A percentile compares a stretch with the other conserved stretches of the same genome.
phyloP scores from a whole-genome alignment of 805 yeast genomes.

The Candida namnaoensis region DNA sequence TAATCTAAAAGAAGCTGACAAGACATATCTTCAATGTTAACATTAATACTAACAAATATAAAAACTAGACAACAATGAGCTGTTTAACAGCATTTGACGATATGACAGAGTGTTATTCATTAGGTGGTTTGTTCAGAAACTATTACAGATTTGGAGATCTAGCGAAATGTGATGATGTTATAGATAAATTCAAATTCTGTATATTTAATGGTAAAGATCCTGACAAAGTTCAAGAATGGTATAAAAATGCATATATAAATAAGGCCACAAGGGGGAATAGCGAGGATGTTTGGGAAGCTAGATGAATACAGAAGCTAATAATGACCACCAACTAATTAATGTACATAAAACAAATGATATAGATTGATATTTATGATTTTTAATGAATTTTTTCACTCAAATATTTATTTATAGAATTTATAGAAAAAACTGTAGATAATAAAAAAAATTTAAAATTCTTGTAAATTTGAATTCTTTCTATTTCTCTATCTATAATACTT shows the following conservation, averaged over 20 bases:
- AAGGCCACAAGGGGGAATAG: constrained; percentile 63
- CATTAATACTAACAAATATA: constrained; percentile 5
- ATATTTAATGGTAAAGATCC: constrained; percentile 45
- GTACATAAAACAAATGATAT: too few relatives aligned
- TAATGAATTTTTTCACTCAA: too few relatives aligned
- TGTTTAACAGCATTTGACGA: constrained; percentile 85
- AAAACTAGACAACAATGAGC: constrained; percentile 39
- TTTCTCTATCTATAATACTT: too few relatives aligned
- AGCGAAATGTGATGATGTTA: constrained; percentile 59
- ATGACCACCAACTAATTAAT: too few relatives aligned
- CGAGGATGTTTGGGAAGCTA: constrained; percentile 72
- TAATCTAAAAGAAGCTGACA: too few relatives aligned
- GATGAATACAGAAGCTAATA: too few relatives aligned
- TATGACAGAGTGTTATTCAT: constrained; percentile 73
- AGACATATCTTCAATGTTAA: background rate
- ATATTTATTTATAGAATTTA: too few relatives aligned
- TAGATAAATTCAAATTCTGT: constrained; percentile 77
- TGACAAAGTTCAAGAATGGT: constrained; percentile 63
- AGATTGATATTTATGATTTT: too few relatives aligned
- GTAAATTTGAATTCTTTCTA: too few relatives aligned
- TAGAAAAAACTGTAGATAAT: too few relatives aligned
- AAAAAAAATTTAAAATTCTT: too few relatives aligned
- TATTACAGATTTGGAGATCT: constrained; percentile 80
- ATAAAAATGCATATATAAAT: constrained; percentile 52
- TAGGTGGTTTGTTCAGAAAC: constrained; percentile 84